These are phyloP conservation scores for Pestalotiopsis sp. DNA, from an alignment of 2,329 filamentous ascomycete species.

Conservation along the genomic window DNA sequence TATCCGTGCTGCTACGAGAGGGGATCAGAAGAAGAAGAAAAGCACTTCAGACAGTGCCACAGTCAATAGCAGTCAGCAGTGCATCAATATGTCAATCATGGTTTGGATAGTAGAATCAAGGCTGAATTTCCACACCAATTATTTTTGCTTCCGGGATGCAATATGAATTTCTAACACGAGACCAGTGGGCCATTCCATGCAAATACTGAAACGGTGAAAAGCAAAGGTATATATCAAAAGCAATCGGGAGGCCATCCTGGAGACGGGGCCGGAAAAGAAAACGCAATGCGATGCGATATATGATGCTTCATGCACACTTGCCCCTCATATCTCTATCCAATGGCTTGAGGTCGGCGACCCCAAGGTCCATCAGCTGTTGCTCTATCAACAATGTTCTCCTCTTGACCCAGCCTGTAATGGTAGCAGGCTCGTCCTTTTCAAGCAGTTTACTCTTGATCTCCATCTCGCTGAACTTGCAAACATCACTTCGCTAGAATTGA, in stretches of 20 bases:
- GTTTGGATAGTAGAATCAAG: not conserved
- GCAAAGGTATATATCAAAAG: conserved; percentile 9
- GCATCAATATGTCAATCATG: too few species aligned
- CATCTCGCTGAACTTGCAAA: not conserved
- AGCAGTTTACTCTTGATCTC: not conserved
- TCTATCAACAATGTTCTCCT: conserved; percentile 9
- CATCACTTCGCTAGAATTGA: conserved; percentile 24
- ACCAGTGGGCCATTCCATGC: not conserved
- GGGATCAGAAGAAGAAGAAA: too few species aligned
- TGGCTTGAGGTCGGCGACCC: not conserved
- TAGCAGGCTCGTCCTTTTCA: not conserved
- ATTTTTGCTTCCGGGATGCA: not conserved
- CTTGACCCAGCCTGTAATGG: conserved; percentile 1
- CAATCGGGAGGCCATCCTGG: not conserved
- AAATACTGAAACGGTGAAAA: not conserved
- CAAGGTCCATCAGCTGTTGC: not conserved
- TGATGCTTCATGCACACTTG: conserved; percentile 3
- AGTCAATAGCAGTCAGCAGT: too few species aligned
- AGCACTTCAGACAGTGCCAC: too few species aligned
- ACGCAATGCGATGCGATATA: conserved; percentile 6
- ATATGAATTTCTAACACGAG: not conserved
- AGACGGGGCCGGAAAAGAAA: not conserved
- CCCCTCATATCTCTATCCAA: not conserved
- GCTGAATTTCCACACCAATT: not conserved
- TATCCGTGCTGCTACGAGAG: too few species aligned